A percentile compares a stretch with the other conserved stretches of the same genome.
Conservation (phyloP, 352 stramenopile genomes). For the Globisporangium uncinulatum region DNA sequence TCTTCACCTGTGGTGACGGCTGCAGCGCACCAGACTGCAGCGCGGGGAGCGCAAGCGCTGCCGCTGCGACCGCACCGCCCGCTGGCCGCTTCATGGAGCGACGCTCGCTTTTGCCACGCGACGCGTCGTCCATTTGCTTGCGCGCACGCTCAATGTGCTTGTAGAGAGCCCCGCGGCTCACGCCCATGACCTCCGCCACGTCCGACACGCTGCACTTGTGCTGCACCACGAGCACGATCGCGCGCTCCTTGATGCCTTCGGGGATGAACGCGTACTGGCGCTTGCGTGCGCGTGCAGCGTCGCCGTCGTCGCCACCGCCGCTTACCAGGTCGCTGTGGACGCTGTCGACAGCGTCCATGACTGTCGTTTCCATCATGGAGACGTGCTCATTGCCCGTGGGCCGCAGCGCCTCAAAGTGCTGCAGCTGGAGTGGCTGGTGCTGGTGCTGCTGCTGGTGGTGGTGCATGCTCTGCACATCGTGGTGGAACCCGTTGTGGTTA, state of each 20-base stretch:
- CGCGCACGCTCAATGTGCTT: slow-evolving; percentile 9
- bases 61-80: neutral
- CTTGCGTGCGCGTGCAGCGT: neutral
- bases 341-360: too few species aligned
- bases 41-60: neutral
- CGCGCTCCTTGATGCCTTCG: slow-evolving; percentile 9
- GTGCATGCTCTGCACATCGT: too few species aligned
- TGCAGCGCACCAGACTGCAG: neutral
- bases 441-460: too few species aligned
- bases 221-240: slow-evolving; percentile 9
- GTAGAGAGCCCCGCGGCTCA: slow-evolving; percentile 8
- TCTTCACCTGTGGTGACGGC: slow-evolving; percentile 6
- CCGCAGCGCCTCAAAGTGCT: neutral
- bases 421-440: too few species aligned
- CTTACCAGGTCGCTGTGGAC: too few species aligned
- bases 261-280: slow-evolving; percentile 10
- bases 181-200: slow-evolving; percentile 6
- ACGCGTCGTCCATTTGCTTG: slow-evolving; percentile 7
- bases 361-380: too few species aligned
- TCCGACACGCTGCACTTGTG: slow-evolving; percentile 11
- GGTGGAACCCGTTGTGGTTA: too few species aligned
- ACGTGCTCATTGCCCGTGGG: neutral
- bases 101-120: neutral
- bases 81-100: neutral
- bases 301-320: too few species aligned